Conservation (phyloP, 805 yeast species). For the Saitoella complicata region DNA sequence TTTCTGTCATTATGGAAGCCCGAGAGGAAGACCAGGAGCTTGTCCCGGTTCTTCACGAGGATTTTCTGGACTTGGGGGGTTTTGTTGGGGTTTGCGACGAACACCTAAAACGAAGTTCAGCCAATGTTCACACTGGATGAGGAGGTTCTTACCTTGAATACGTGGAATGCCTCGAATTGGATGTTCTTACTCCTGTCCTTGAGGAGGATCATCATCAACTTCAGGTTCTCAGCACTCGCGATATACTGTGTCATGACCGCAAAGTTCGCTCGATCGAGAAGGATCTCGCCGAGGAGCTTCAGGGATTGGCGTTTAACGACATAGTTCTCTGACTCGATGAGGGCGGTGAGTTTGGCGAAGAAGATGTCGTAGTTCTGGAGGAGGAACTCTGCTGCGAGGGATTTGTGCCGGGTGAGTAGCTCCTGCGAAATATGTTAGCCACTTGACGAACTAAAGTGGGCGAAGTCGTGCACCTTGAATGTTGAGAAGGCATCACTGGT, state of each 20-base stretch:
- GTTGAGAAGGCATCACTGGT: conserved; percentile 83
- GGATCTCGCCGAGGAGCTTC: conserved; percentile 51
- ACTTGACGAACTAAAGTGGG: neutral
- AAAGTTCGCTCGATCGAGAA: conserved; percentile 56
- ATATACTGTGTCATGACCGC: conserved; percentile 61
- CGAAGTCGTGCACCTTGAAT: conserved; percentile 22
- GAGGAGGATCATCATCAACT: conserved; percentile 67
- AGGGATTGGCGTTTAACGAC: conserved; percentile 87
- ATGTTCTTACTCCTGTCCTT: conserved; percentile 81
- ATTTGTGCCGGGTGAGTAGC: conserved; percentile 52
- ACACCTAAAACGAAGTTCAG: conserved; percentile 22
- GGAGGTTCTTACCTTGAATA: conserved; percentile 42
- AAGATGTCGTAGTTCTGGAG: conserved; percentile 39
- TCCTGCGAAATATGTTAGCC: conserved; percentile 21
- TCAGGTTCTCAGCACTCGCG: conserved; percentile 65
- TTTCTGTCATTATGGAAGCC: conserved; percentile 44
- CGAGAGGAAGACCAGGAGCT: conserved; percentile 51
- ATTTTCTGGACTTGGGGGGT: conserved; percentile 66
- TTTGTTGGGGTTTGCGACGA: conserved; percentile 91
- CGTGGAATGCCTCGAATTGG: conserved; percentile 80
- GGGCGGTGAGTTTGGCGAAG: conserved; percentile 43
- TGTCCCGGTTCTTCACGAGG: conserved; percentile 65
- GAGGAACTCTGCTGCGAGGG: conserved; percentile 56
- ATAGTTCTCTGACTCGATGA: conserved; percentile 65
- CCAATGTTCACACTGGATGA: neutral